Percentiles rank a stretch among this genome's conserved stretches.
phyloP scores from a whole-genome alignment of 140 eudicot species.

The Anethum foeniculum region DNA sequence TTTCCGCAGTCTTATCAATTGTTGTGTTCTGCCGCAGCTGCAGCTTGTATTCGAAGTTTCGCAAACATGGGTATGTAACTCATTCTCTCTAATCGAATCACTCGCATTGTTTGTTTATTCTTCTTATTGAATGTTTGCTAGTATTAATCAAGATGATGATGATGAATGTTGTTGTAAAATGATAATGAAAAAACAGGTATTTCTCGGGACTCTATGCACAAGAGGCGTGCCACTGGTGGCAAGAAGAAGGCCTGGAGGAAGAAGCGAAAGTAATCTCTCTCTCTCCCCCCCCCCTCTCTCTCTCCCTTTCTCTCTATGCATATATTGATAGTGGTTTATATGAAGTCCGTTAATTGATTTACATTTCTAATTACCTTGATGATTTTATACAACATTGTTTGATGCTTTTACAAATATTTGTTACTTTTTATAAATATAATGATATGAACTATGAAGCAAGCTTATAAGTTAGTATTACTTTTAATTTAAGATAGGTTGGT shows the following conservation, averaged over 20 bases:
- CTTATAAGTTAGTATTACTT: neutral
- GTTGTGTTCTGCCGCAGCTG: neutral
- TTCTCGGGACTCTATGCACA: constrained; percentile 76
- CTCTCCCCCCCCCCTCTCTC: neutral
- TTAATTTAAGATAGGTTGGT: neutral
- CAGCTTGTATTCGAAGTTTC: neutral
- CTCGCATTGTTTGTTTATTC: neutral
- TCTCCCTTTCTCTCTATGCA: too few relatives aligned
- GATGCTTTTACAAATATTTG: too few relatives aligned
- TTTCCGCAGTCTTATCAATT: neutral
- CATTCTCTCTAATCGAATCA: neutral
- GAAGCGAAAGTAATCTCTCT: constrained; percentile 62
- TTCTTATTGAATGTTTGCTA: neutral
- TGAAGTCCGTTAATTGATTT: neutral
- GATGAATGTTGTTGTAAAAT: neutral
- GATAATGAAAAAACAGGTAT: constrained; percentile 37
- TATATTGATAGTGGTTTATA: too few relatives aligned
- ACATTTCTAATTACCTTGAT: neutral
- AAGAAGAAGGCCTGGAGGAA: constrained; percentile 90
- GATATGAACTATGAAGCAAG: neutral
- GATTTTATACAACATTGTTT: neutral
- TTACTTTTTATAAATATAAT: neutral
- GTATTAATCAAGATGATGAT: neutral
- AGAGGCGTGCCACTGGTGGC: constrained; percentile 80
- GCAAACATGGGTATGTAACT: neutral